Percentiles rank a stretch among this genome's conserved stretches.
Evolutionary conservation across 805 yeast species (phyloP).

Genomic region (Candida krabiensis): DNA sequence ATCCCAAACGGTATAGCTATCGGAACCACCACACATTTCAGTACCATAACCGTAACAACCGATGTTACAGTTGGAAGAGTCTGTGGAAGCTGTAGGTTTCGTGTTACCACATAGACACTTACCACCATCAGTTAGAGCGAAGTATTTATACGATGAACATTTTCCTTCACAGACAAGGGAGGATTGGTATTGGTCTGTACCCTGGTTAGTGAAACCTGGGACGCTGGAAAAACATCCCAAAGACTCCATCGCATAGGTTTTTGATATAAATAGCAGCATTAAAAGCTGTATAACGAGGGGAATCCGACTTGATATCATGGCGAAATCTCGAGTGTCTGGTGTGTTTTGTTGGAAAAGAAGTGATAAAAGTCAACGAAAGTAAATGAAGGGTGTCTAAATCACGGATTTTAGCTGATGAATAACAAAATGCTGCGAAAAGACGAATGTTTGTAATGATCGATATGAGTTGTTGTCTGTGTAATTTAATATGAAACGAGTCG

Average conservation of each 20-base stretch:
- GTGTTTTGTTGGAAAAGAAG: too few relatives aligned
- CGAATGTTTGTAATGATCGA: too few relatives aligned
- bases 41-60: slow-evolving; percentile 62
- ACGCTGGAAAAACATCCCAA: slow-evolving; percentile 43
- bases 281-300: slow-evolving; percentile 8
- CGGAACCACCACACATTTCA: slow-evolving; percentile 59
- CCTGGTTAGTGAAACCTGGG: slow-evolving; percentile 39
- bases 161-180: slow-evolving; percentile 50
- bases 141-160: slow-evolving; percentile 42
- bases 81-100: slow-evolving; percentile 31
- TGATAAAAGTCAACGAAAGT: too few relatives aligned
- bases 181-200: slow-evolving; percentile 58
- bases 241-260: slow-evolving; percentile 6
- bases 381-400: not conserved
- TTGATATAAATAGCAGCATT: slow-evolving; percentile 1
- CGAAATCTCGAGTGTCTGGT: too few relatives aligned
- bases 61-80: slow-evolving; percentile 38
- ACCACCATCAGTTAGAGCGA: slow-evolving; percentile 54
- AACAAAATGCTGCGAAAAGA: too few relatives aligned
- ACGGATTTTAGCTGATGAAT: too few relatives aligned
- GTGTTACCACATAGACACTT: slow-evolving; percentile 68
- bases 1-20: slow-evolving; percentile 46
- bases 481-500: too few relatives aligned
- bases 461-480: too few relatives aligned
- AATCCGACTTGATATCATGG: not conserved